Conservation (phyloP, 2,329 filamentous ascomycete genomes). For the Penicillium verrucosum region DNA sequence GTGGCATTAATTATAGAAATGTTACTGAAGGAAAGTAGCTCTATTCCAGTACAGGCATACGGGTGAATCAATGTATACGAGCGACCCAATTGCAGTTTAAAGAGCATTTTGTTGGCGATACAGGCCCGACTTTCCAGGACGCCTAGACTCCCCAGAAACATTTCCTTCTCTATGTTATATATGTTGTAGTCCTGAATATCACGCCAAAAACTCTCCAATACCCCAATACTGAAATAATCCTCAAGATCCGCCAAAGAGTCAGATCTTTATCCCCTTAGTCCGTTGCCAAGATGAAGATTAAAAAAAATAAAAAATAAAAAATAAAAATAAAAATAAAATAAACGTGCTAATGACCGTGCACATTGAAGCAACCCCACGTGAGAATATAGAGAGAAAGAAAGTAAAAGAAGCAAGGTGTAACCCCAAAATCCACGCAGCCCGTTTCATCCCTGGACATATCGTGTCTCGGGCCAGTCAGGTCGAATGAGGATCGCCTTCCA, state of each 20-base stretch:
- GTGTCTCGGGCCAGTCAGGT: constrained; percentile 22
- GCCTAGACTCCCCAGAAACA: background rate
- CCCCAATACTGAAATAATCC: background rate
- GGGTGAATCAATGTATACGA: constrained; percentile 6
- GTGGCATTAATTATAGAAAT: background rate
- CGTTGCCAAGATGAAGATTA: constrained; percentile 17
- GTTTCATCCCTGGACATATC: constrained; percentile 22
- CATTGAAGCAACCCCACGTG: constrained; percentile 4
- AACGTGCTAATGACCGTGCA: constrained; percentile 7
- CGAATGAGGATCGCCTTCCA: constrained; percentile 9
- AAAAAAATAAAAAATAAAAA: background rate
- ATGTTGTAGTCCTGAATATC: background rate
- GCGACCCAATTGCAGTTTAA: background rate
- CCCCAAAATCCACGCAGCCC: constrained; percentile 16
- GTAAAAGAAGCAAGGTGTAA: constrained; percentile 13
- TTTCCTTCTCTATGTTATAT: background rate
- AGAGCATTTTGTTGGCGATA: background rate
- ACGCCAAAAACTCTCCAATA: background rate
- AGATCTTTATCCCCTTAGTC: constrained; percentile 30
- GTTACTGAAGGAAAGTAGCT: background rate
- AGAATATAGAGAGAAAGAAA: background rate
- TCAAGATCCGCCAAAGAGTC: constrained; percentile 12
- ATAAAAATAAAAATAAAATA: background rate
- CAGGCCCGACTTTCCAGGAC: background rate
- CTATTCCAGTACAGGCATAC: background rate